Conservation (phyloP, 208 protist species). For the Polymyxa betae region DNA sequence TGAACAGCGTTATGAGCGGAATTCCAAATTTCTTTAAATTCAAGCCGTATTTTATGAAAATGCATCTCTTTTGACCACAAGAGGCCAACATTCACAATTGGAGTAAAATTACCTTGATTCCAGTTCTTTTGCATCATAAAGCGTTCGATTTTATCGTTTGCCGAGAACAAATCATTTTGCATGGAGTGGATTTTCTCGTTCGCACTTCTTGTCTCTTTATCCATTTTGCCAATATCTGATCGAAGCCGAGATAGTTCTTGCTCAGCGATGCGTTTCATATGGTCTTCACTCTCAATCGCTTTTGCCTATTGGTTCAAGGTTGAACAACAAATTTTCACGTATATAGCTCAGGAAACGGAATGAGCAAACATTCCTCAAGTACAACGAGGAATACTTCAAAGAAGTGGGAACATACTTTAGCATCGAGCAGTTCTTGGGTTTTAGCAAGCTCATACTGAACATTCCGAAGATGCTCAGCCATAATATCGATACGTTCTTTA, state of each 20-base stretch:
- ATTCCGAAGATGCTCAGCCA: conserved; percentile 86
- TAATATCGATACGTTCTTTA: conserved; percentile 80
- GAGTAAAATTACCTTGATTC: conserved; percentile 9
- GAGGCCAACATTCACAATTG: background rate
- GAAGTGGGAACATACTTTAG: no score
- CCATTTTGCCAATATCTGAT: background rate
- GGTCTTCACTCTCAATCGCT: conserved; percentile 70
- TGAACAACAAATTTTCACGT: no score
- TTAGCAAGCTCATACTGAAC: conserved; percentile 83
- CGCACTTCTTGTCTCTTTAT: background rate
- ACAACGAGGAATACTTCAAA: no score
- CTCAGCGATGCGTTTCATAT: conserved; percentile 53
- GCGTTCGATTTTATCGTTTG: conserved; percentile 51
- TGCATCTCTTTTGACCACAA: no score
- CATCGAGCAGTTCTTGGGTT: conserved; percentile 82
- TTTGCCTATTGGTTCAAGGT: no score
- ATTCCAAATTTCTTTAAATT: no score
- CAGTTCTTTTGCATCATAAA: conserved; percentile 56
- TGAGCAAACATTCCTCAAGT: no score
- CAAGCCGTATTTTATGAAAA: no score
- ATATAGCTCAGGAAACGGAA: no score
- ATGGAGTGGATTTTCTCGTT: conserved; percentile 52
- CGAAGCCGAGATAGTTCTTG: conserved; percentile 16
- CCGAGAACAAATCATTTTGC: conserved; percentile 36
- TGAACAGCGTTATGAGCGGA: no score